Conservation (phyloP, 2,329 filamentous ascomycete species). For the Cladosporium colombiae region DNA sequence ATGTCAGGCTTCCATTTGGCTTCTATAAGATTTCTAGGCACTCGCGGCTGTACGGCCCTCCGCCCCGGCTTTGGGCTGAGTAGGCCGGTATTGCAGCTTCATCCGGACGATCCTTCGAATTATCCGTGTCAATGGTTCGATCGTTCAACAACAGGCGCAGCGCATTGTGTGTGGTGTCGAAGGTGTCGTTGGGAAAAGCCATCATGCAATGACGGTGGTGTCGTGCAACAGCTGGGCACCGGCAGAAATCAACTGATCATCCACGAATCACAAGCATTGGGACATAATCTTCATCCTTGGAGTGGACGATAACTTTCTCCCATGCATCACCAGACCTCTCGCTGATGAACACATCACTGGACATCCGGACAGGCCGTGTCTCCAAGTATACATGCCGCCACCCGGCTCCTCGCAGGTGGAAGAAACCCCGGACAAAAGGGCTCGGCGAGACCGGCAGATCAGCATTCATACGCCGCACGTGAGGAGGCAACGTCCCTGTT, state of each 20-base stretch:
- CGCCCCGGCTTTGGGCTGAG: neutral
- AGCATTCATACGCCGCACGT: neutral
- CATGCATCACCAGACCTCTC: neutral
- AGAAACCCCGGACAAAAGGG: neutral
- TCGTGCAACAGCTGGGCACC: neutral
- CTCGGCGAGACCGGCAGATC: neutral
- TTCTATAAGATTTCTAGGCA: conserved; percentile 11
- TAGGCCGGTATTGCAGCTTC: neutral
- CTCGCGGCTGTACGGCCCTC: conserved; percentile 2
- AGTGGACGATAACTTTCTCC: neutral
- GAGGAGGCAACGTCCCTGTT: neutral
- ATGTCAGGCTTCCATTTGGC: conserved; percentile 9
- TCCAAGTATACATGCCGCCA: neutral
- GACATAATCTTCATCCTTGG: neutral
- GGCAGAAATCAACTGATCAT: neutral
- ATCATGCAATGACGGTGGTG: neutral
- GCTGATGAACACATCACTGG: too few species aligned
- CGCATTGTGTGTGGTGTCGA: neutral
- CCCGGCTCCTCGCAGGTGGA: neutral
- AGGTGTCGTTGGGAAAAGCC: neutral
- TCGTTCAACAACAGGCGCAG: neutral
- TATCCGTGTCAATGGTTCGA: neutral
- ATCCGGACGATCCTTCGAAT: conserved; percentile 10
- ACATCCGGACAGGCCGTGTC: neutral
- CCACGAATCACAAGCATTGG: neutral